Base-by-base conservation (phyloP, 2,329 filamentous ascomycete genomes). In the Harringtonia aguacate region DNA sequence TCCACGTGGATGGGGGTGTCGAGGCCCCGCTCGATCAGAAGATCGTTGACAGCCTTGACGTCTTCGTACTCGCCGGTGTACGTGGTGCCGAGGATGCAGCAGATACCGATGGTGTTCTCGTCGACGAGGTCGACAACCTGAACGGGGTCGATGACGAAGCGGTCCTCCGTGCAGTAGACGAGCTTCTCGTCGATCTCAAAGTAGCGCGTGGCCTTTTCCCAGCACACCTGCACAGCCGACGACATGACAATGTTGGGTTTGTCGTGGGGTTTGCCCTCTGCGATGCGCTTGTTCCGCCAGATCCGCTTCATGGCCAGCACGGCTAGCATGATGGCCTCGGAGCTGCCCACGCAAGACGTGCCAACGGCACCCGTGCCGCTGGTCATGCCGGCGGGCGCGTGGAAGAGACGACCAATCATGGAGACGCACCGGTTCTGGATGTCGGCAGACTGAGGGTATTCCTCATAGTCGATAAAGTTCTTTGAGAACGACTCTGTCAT, bases 41-140 rank as follows among this genome's bases (percentile, higher is more conserved):
- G 69, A 59, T 95, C 87, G 55, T 95, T 95, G 64, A 97, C 84
- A 12, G 75, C 80, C 70, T 95, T 90, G 58, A 89, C 81, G 56
- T 95, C 88, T 65, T 95, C 90, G 56, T 97, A 94, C 68, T 95
- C 84, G 49, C 90, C 90, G 0, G 90, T 95, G 64, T 95, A 95
- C 0, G 90, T 97, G 3, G 87, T 92, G 9, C 89, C 90, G 3
- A 97, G 66, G 52, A 97, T 95, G 46, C 79, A 75, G 58, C 88
- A 95, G 55, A 95, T 95, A 48, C 90, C 90, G 56, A 97, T 95
- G 12, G 78, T 83, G 59, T 82, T 81, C 61, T 82, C 78, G 53
- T 81, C 77, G 9, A 80, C 68, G 18, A 81, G 61, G 24, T 67
- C 59, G 6, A 81, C 77, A 2, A 77, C 72, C 64, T 81, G 63